phyloP scores from a whole-genome alignment of 768 basidiomycete species.

The Lactifluus rugatus region DNA sequence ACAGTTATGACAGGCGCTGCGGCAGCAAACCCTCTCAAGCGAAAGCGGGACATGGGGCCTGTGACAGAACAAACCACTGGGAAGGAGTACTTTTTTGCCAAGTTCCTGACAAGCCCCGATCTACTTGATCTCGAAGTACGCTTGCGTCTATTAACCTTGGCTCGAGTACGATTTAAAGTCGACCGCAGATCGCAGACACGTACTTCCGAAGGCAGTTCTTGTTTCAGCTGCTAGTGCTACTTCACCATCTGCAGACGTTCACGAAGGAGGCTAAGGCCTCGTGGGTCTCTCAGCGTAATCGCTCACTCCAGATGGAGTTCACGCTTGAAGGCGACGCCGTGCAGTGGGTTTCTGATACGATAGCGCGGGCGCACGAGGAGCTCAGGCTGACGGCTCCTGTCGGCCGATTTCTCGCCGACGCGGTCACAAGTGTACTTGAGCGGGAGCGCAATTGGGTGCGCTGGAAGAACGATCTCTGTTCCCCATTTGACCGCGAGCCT shows the following conservation, averaged over 20 bases:
- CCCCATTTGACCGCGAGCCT: constrained; percentile 67
- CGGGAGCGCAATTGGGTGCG: constrained; percentile 85
- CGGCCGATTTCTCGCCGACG: constrained; percentile 68
- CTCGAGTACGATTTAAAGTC: background rate
- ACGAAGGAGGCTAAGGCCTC: constrained; percentile 54
- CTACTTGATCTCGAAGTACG: constrained; percentile 79
- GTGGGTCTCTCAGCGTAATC: constrained; percentile 57
- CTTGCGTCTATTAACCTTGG: background rate
- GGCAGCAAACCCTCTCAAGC: constrained; percentile 39
- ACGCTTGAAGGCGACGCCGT: constrained; percentile 56
- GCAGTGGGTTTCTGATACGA: constrained; percentile 69
- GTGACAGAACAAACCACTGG: constrained; percentile 40
- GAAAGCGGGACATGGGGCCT: constrained; percentile 51
- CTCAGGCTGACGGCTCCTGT: constrained; percentile 69
- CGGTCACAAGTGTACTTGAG: constrained; percentile 59
- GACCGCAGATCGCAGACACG: constrained; percentile 69
- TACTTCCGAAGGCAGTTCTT: constrained; percentile 90
- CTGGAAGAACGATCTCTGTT: constrained; percentile 81
- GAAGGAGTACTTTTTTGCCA: constrained; percentile 83
- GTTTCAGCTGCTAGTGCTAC: constrained; percentile 72
- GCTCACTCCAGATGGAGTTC: constrained; percentile 78
- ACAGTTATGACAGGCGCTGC: constrained; percentile 24
- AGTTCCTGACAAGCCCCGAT: constrained; percentile 83
- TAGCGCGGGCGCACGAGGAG: constrained; percentile 43
- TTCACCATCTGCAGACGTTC: constrained; percentile 65